Evolutionary conservation across 192 early-diverging fungal genomes (phyloP).

Genomic region (Gaertneriomyces semiglobifer): DNA sequence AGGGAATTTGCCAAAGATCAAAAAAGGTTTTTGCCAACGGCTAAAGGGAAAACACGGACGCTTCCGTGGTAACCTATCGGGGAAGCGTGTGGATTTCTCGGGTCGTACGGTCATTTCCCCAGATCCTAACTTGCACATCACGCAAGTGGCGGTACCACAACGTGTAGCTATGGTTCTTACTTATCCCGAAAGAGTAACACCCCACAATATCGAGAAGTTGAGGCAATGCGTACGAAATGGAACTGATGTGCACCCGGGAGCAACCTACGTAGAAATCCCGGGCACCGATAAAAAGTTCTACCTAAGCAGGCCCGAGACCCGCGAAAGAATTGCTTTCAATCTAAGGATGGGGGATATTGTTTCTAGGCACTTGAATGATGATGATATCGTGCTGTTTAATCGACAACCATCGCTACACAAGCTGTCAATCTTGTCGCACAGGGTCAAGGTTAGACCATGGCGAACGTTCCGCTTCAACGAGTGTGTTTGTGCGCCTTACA

Average conservation of each 20-base stretch:
- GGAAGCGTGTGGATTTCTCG: slow-evolving; percentile 99
- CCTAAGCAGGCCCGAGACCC: slow-evolving; percentile 43
- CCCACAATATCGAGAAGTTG: slow-evolving; percentile 80
- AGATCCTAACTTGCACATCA: slow-evolving; percentile 97
- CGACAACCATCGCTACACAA: slow-evolving; percentile 98
- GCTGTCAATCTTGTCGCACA: slow-evolving; percentile 96
- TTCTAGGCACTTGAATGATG: slow-evolving; percentile 90
- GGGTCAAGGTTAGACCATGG: slow-evolving; percentile 88
- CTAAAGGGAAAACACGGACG: slow-evolving; percentile 99
- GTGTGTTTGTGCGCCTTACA: slow-evolving; percentile 99
- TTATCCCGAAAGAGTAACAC: slow-evolving; percentile 92
- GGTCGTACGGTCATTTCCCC: slow-evolving; percentile 98
- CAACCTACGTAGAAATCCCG: slow-evolving; percentile 67
- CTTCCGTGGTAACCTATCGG: slow-evolving; percentile 97
- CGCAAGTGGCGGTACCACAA: slow-evolving; percentile 91
- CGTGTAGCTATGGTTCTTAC: slow-evolving; percentile 88
- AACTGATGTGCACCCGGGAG: slow-evolving; percentile 86
- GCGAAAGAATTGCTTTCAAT: slow-evolving; percentile 64
- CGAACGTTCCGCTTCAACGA: slow-evolving; percentile 99
- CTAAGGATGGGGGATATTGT: slow-evolving; percentile 88
- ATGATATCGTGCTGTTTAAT: slow-evolving; percentile 97
- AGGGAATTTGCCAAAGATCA: slow-evolving; percentile 54
- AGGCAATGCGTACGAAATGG: slow-evolving; percentile 78
- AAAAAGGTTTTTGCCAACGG: slow-evolving; percentile 88
- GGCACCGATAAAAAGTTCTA: slow-evolving; percentile 36